phyloP scores from a whole-genome alignment of 306 rosid genomes.

The Begonia masoniana region DNA sequence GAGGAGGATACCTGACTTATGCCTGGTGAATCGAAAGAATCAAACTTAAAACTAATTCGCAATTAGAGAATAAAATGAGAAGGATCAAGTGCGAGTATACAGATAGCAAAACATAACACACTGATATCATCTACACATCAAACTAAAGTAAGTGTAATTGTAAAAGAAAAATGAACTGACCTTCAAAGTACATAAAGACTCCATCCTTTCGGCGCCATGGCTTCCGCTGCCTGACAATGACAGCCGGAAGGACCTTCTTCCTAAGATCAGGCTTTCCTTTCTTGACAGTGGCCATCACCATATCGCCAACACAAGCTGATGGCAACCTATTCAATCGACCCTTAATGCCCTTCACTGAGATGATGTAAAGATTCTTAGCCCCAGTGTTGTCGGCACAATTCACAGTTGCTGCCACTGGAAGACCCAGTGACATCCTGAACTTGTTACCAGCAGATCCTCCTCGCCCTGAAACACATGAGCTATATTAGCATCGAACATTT shows the following conservation, averaged over 20 bases:
- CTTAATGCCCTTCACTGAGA: constrained; percentile 84
- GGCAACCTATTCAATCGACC: constrained; percentile 76
- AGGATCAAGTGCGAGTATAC: too few species aligned
- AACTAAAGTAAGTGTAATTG: too few species aligned
- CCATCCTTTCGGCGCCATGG: constrained; percentile 97
- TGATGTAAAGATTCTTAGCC: constrained; percentile 81
- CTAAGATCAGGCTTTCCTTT: constrained; percentile 89
- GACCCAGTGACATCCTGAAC: constrained; percentile 94
- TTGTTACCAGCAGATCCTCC: constrained; percentile 92
- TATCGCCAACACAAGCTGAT: constrained; percentile 86
- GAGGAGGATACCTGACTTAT: too few species aligned
- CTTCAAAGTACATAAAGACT: constrained; percentile 89
- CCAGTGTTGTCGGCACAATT: constrained; percentile 92
- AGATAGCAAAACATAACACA: too few species aligned
- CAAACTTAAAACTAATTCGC: too few species aligned
- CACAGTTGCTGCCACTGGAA: constrained; percentile 93
- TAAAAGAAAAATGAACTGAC: constrained; percentile 9
- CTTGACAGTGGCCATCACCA: constrained; percentile 97
- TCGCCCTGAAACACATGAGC: constrained; percentile 29
- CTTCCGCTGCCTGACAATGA: constrained; percentile 84
- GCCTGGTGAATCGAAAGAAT: too few species aligned
- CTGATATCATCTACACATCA: too few species aligned
- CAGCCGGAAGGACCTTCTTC: constrained; percentile 90
- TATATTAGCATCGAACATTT: too few species aligned
- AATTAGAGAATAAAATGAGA: not conserved